Conservation (phyloP, 371 early-diverging fungal genomes). For the Caulochytrium protostelioides region DNA sequence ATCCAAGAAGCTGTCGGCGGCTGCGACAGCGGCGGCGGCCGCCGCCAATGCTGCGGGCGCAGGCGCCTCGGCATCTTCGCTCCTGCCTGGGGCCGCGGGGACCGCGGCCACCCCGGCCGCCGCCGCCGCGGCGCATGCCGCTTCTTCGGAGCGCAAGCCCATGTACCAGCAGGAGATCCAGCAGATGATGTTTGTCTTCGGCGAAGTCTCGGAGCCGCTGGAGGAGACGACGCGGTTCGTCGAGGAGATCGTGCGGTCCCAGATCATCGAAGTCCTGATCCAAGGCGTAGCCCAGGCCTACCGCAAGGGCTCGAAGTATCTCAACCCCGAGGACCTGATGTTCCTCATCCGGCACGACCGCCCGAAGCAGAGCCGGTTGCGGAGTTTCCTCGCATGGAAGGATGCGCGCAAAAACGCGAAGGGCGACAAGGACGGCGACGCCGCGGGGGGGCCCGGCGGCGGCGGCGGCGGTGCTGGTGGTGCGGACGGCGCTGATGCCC, state of each 20-base stretch:
- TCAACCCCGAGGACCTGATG: slow-evolving; percentile 80
- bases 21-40: too few relatives aligned
- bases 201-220: slow-evolving; percentile 74
- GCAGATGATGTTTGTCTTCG: slow-evolving; percentile 97
- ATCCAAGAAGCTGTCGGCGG: too few relatives aligned
- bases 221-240: slow-evolving; percentile 45
- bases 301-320: slow-evolving; percentile 54
- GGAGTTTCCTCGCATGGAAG: slow-evolving; percentile 81
- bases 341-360: slow-evolving; percentile 89
- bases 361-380: slow-evolving; percentile 68
- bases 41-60: too few relatives aligned
- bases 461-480: slow-evolving; percentile 16
- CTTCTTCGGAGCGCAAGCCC: neutral
- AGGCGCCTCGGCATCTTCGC: too few relatives aligned
- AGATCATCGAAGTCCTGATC: slow-evolving; percentile 78
- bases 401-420: slow-evolving; percentile 84
- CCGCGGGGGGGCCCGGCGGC: slow-evolving; percentile 2
- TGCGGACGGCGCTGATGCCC: slow-evolving; percentile 32
- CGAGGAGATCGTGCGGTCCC: slow-evolving; percentile 85
- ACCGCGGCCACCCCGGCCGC: too few relatives aligned
- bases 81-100: too few relatives aligned
- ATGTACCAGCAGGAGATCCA: slow-evolving; percentile 51
- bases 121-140: too few relatives aligned
- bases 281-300: slow-evolving; percentile 65
- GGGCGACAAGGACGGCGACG: too few relatives aligned